These are phyloP conservation scores for Arachnomyces sp. DNA, from an alignment of 2,329 filamentous ascomycete genomes.

Conservation along the genomic window DNA sequence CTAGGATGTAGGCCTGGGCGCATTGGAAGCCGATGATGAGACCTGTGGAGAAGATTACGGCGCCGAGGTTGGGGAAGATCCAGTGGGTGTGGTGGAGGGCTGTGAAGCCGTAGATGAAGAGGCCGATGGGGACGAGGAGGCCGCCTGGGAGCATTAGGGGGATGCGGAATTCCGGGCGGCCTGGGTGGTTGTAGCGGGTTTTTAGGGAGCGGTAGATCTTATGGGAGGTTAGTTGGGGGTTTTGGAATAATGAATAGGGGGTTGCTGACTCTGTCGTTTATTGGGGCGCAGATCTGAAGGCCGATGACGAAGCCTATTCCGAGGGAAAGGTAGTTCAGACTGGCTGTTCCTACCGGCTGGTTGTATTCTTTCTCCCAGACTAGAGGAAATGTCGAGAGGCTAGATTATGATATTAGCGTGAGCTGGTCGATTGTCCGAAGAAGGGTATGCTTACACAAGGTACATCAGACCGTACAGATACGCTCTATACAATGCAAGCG, in stretches of 20 bases:
- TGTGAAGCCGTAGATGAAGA: slow-evolving; percentile 54
- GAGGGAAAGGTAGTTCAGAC: slow-evolving; percentile 57
- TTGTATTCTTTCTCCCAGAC: slow-evolving; percentile 52
- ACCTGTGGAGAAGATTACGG: slow-evolving; percentile 43
- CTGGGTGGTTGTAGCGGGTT: slow-evolving; percentile 7
- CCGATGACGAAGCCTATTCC: slow-evolving; percentile 56
- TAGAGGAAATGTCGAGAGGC: slow-evolving; percentile 52
- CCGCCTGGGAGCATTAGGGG: slow-evolving; percentile 51
- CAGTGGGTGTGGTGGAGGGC: slow-evolving; percentile 45
- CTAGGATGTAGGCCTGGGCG: slow-evolving; percentile 35
- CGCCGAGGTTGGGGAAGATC: slow-evolving; percentile 50
- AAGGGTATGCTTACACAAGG: slow-evolving; percentile 45
- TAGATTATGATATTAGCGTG: slow-evolving; percentile 1
- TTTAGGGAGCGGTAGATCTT: slow-evolving; percentile 22
- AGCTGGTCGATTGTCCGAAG: neutral
- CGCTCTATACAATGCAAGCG: slow-evolving; percentile 48
- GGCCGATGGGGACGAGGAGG: slow-evolving; percentile 44
- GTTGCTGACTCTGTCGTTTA: slow-evolving; percentile 16
- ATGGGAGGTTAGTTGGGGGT: neutral
- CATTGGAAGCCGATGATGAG: slow-evolving; percentile 39
- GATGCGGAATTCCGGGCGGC: slow-evolving; percentile 55
- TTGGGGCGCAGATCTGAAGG: slow-evolving; percentile 37
- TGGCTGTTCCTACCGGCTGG: slow-evolving; percentile 51
- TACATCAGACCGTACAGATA: slow-evolving; percentile 58
- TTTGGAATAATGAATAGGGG: neutral